Percentiles rank a stretch among this genome's conserved stretches.
Evolutionary conservation across 345 rosid species (phyloP).

Genomic region (Eucalyptus leucophloia): DNA sequence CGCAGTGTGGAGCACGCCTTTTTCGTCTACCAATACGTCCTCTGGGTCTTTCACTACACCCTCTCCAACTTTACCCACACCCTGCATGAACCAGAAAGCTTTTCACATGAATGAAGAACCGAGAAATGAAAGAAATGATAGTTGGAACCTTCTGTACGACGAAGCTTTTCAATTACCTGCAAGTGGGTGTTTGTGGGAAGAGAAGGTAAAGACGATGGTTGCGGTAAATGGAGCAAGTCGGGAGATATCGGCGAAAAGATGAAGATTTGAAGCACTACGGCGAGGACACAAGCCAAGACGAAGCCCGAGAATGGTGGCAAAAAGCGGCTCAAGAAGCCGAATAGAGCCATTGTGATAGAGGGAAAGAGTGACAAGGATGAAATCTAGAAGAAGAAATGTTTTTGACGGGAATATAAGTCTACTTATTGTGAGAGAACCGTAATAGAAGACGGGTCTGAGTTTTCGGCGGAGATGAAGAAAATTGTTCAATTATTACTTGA

Average conservation of each 20-base stretch:
- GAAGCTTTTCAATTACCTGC: slow-evolving; percentile 16
- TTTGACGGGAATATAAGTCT: neutral
- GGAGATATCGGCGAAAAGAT: slow-evolving; percentile 37
- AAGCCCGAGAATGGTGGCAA: neutral
- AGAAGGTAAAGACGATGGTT: neutral
- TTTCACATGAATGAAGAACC: neutral
- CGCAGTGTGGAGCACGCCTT: slow-evolving; percentile 29
- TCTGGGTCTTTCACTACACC: slow-evolving; percentile 26
- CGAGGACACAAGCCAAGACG: slow-evolving; percentile 6
- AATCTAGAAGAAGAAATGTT: neutral
- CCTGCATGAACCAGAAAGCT: neutral
- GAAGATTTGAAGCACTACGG: slow-evolving; percentile 12
- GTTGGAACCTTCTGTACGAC: neutral
- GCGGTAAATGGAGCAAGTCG: slow-evolving; percentile 9
- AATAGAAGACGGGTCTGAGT: neutral
- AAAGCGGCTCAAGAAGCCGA: neutral
- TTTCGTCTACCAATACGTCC: slow-evolving; percentile 17
- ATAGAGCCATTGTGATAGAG: neutral
- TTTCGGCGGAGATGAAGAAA: neutral
- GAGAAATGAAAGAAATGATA: neutral
- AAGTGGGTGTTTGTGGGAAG: slow-evolving; percentile 15
- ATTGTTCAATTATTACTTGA: too few species aligned
- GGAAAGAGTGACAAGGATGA: neutral
- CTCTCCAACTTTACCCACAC: slow-evolving; percentile 25
- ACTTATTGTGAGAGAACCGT: neutral